Evolutionary conservation across 2,329 filamentous ascomycete species (phyloP), one percentile per base, ranked within the genome.

Genomic region (Xylaria sp.): DNA sequence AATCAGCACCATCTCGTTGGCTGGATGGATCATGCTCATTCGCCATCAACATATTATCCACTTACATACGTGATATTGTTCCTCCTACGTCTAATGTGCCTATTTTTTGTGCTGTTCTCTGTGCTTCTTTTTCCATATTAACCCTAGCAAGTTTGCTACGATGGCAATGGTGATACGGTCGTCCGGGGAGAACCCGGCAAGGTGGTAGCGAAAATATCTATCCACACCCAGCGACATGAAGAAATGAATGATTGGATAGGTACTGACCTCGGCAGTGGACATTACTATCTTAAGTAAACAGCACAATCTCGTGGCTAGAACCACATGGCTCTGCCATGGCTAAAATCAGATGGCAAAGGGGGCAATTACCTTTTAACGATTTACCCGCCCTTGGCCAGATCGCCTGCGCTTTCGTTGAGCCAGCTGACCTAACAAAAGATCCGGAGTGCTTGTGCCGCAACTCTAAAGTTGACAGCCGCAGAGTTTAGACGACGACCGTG

Each of bases 21-120:
- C 65, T 62, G 65, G 72, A 72, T 76, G 77, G 73, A 75, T 69
- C 65, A 73, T 75, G 76, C 75, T 75, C 73, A 76, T 78, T 78
- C 64, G 72, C 72, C 66, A 67, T 69, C 57, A 69, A 69, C 34
- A 54, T 48, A 52, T 58, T 41, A 2, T 60, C 37, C 12, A 46
- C 28, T 28, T 58, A 34, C 39, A 51, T 44, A 44, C 44, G 64
- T 66, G 63, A 67, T 34, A 34, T 59, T 31, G 39, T 67, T 7
- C 31, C 23, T 61, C 18, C 23, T 20, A 56, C 51, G 25, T 10
- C 7, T 7, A 13, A 65, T 48, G 61, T 39, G 58, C 63, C 37
- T 57, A 25, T 50, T 69, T 59, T 25, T 55, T 39, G 9, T 31
- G 9, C 4, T 50, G 9, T 48, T 23, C 10, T 55, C 58, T 28